Percentiles rank a stretch among this genome's conserved stretches.
Conservation (phyloP, 257 asterid genomes). For the Solanum sejunctum region DNA sequence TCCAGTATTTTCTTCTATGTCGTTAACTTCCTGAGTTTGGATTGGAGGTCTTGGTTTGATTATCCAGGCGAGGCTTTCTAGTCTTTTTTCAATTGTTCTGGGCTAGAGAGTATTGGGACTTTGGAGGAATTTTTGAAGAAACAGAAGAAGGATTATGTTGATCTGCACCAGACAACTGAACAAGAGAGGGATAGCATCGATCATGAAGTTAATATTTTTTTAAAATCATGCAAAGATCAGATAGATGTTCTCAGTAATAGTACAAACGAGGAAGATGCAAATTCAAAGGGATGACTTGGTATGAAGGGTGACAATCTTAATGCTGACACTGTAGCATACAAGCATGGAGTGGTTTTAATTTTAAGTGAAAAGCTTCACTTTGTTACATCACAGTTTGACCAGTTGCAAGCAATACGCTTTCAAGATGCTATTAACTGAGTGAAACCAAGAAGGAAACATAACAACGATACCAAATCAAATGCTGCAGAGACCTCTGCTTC, state of each 20-base stretch:
- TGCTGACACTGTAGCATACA: constrained; percentile 84
- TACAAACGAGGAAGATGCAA: constrained; percentile 60
- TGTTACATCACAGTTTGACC: constrained; percentile 79
- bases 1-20: too few relatives aligned
- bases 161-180: too few relatives aligned
- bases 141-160: too few relatives aligned
- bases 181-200: too few relatives aligned
- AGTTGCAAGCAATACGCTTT: constrained; percentile 80
- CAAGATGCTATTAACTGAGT: constrained; percentile 80
- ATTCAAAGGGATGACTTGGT: constrained; percentile 87
- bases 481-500: constrained; percentile 25
- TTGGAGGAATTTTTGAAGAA: too few relatives aligned
- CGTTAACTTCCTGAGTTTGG: too few relatives aligned
- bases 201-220: constrained; percentile 41
- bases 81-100: too few relatives aligned
- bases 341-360: constrained; percentile 89
- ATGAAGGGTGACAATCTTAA: constrained; percentile 39
- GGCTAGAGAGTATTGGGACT: too few relatives aligned
- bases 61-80: too few relatives aligned
- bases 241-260: constrained; percentile 71
- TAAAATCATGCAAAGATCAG: constrained; percentile 88
- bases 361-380: constrained; percentile 82
- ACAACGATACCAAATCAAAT: constrained; percentile 13
- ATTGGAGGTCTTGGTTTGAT: too few relatives aligned
- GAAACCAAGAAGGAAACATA: constrained; percentile 66